Conservation (phyloP, 768 basidiomycete genomes). For the Melanogaster broomeanus region DNA sequence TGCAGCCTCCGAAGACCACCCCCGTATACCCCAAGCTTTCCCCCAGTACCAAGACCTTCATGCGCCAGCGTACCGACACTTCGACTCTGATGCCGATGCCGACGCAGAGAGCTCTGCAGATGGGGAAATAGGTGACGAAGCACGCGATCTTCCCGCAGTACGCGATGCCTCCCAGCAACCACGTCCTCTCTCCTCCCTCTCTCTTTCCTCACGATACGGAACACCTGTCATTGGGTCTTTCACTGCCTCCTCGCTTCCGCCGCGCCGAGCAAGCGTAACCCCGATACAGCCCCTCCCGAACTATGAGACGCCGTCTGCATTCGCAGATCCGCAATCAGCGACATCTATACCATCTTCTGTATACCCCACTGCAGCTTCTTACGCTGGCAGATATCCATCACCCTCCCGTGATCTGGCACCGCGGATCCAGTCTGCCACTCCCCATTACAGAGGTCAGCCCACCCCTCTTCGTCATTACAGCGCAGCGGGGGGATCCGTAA, state of each 20-base stretch:
- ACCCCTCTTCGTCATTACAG: constrained; percentile 37
- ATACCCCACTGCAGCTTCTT: constrained; percentile 39
- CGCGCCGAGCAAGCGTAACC: constrained; percentile 48
- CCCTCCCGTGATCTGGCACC: constrained; percentile 42
- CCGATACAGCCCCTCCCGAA: constrained; percentile 70
- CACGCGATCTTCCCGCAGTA: constrained; percentile 41
- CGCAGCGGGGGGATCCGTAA: constrained; percentile 32
- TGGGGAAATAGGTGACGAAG: constrained; percentile 49
- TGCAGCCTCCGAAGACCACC: constrained; percentile 47
- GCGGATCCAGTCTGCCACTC: constrained; percentile 37
- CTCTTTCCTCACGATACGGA: constrained; percentile 73
- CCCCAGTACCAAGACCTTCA: constrained; percentile 13
- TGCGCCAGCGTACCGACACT: constrained; percentile 13
- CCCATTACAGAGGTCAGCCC: constrained; percentile 37
- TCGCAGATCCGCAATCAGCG: constrained; percentile 47
- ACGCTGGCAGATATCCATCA: constrained; percentile 40
- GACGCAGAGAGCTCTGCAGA: constrained; percentile 46
- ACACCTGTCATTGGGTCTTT: constrained; percentile 71
- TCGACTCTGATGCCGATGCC: constrained; percentile 22
- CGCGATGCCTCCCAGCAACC: constrained; percentile 39
- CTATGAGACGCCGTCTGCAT: constrained; percentile 75
- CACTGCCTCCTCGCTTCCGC: constrained; percentile 55
- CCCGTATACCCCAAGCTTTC: constrained; percentile 16
- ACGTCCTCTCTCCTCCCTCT: constrained; percentile 69
- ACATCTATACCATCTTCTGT: constrained; percentile 39